phyloP scores from a whole-genome alignment of 441 rosid genomes.

The Adansonia gregorii region DNA sequence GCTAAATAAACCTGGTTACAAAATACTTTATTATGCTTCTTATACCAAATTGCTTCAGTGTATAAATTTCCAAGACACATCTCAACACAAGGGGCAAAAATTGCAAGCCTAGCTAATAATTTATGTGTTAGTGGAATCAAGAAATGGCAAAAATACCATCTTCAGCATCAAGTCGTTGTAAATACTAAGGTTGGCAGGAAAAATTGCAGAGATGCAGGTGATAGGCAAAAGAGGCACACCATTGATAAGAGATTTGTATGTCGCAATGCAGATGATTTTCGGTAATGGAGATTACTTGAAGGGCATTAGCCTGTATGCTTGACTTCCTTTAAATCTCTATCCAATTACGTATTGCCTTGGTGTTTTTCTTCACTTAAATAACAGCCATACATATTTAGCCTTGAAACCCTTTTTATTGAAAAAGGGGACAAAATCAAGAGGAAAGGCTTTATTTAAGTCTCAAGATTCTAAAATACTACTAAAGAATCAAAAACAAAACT shows the following conservation, averaged over 20 bases:
- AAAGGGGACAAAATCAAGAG: background rate
- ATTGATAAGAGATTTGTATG: background rate
- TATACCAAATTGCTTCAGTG: background rate
- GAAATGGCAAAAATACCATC: background rate
- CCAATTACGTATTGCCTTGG: background rate
- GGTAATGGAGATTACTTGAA: background rate
- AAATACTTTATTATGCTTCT: background rate
- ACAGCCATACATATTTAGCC: background rate
- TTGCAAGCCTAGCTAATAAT: background rate
- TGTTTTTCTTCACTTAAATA: background rate
- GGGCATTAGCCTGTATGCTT: background rate
- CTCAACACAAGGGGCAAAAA: slow-evolving; percentile 9
- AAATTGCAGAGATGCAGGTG: background rate
- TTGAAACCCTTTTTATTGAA: background rate
- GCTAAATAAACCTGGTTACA: background rate
- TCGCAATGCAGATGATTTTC: background rate
- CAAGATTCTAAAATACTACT: slow-evolving; percentile 4
- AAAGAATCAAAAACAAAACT: background rate
- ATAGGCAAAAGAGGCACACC: background rate
- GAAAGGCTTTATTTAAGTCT: background rate
- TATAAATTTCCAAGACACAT: background rate
- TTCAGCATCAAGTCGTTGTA: background rate
- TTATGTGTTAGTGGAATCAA: background rate
- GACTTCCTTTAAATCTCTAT: slow-evolving; percentile 4
- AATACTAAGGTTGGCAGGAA: background rate